Evolutionary conservation across 441 rosid species (phyloP).

Genomic region (Erysimum pusillum): DNA sequence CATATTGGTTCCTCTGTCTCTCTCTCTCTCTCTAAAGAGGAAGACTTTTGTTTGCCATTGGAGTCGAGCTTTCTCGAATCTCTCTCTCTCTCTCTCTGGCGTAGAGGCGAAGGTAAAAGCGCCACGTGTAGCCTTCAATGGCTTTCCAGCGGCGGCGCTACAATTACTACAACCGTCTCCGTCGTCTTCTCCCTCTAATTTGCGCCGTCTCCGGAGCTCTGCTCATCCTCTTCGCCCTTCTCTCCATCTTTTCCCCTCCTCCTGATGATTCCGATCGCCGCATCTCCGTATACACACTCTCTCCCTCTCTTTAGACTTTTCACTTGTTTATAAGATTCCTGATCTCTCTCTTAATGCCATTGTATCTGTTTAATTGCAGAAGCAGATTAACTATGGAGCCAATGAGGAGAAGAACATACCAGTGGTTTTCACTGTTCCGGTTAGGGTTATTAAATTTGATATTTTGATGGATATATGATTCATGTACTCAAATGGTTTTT

Average conservation of each 20-base stretch:
- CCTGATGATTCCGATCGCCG: constrained; percentile 58
- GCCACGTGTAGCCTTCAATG: constrained; percentile 52
- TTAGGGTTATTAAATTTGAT: constrained; percentile 50
- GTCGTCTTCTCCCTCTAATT: constrained; percentile 55
- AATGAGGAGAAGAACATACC: constrained; percentile 39
- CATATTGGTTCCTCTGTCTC: background rate
- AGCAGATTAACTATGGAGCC: constrained; percentile 42
- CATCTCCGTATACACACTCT: constrained; percentile 46
- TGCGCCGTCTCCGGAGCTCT: constrained; percentile 63
- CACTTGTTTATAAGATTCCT: constrained; percentile 6
- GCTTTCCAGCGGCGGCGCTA: constrained; percentile 70
- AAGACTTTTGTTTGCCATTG: constrained; percentile 40
- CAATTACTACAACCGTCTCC: constrained; percentile 53
- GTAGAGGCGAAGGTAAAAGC: constrained; percentile 32
- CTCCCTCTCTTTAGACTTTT: background rate
- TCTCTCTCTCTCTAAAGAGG: constrained; percentile 11
- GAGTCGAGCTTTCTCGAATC: constrained; percentile 14
- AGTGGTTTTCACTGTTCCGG: constrained; percentile 66
- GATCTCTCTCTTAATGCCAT: constrained; percentile 17
- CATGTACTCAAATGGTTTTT: background rate
- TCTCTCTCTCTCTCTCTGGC: constrained; percentile 22
- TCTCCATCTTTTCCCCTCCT: constrained; percentile 70
- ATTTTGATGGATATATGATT: constrained; percentile 10
- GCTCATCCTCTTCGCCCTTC: constrained; percentile 63
- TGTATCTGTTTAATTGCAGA: constrained; percentile 30